Evolutionary conservation across 2,329 filamentous ascomycete genomes (phyloP).

Genomic region (Trichoderma citrinoviride): DNA sequence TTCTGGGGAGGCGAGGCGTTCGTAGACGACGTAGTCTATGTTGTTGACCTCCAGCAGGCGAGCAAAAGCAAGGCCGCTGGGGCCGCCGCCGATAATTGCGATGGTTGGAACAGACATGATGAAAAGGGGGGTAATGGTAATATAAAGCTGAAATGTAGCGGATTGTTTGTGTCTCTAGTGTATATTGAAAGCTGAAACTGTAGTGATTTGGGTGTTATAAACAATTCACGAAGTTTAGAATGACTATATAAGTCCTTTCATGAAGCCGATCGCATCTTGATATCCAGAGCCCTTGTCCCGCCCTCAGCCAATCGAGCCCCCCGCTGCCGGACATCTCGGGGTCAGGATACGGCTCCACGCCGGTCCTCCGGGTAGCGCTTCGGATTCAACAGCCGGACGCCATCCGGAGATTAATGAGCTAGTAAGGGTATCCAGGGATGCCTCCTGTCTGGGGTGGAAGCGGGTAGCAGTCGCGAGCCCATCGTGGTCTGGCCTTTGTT

Average conservation of each 20-base stretch:
- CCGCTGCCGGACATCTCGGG: neutral
- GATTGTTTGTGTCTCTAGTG: neutral
- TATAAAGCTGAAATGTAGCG: neutral
- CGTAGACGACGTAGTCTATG: slow-evolving; percentile 50
- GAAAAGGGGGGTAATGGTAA: neutral
- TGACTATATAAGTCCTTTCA: neutral
- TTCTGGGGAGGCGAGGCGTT: slow-evolving; percentile 43
- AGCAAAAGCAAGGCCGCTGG: slow-evolving; percentile 41
- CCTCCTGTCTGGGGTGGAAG: too few species aligned
- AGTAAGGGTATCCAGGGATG: neutral
- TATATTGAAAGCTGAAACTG: neutral
- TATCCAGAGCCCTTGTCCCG: neutral
- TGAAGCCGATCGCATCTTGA: neutral
- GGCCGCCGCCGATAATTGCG: slow-evolving; percentile 50
- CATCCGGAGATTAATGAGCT: neutral
- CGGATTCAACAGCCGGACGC: neutral
- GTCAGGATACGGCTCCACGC: neutral
- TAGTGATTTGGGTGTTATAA: neutral
- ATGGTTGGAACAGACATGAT: slow-evolving; percentile 29
- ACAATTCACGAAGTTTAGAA: too few species aligned
- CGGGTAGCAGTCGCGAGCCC: neutral
- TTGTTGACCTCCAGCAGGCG: slow-evolving; percentile 49
- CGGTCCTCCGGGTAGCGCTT: neutral
- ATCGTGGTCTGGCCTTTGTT: neutral
- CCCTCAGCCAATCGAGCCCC: neutral